Evolutionary conservation across 1,284 basidiomycete species (phyloP).

Genomic region (Sutorius eximius): DNA sequence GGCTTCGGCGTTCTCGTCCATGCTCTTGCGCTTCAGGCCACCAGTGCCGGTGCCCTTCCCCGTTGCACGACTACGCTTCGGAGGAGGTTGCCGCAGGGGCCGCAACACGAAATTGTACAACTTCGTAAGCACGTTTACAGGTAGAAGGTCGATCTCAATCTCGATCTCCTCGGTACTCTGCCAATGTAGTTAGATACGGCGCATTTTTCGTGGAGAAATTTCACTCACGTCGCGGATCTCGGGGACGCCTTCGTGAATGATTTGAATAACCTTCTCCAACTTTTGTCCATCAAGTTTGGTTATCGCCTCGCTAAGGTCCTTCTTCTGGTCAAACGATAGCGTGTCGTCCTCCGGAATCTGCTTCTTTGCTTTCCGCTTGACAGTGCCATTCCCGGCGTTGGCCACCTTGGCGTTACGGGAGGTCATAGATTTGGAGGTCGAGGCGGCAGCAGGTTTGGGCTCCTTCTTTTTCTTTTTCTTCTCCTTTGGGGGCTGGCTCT

Average conservation of each 20-base stretch:
- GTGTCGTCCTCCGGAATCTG: conserved; percentile 62
- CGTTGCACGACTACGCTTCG: conserved; percentile 62
- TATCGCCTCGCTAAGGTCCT: conserved; percentile 93
- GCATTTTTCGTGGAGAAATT: conserved; percentile 1
- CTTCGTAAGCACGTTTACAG: conserved; percentile 80
- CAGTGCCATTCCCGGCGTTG: conserved; percentile 31
- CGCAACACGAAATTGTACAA: conserved; percentile 93
- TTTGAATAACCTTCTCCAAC: conserved; percentile 83
- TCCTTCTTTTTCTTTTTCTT: conserved; percentile 67
- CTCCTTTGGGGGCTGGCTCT: conserved; percentile 52
- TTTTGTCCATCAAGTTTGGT: conserved; percentile 74
- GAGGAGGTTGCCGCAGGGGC: conserved; percentile 57
- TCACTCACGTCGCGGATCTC: conserved; percentile 84
- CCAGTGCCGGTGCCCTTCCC: conserved; percentile 82
- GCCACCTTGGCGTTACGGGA: conserved; percentile 47
- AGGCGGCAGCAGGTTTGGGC: conserved; percentile 54
- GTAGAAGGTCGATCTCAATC: conserved; percentile 90
- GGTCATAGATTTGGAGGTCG: conserved; percentile 56
- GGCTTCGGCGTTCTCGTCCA: conserved; percentile 86
- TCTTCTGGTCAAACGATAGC: conserved; percentile 92
- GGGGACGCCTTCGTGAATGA: conserved; percentile 88
- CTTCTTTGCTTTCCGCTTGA: conserved; percentile 60
- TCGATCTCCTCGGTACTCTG: conserved; percentile 96
- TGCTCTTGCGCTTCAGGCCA: conserved; percentile 85
- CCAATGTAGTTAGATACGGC: conserved; percentile 9